Percentiles rank a stretch among this genome's conserved stretches.
phyloP scores from a whole-genome alignment of 805 yeast species.

The Kluyveromyces siamensis region DNA sequence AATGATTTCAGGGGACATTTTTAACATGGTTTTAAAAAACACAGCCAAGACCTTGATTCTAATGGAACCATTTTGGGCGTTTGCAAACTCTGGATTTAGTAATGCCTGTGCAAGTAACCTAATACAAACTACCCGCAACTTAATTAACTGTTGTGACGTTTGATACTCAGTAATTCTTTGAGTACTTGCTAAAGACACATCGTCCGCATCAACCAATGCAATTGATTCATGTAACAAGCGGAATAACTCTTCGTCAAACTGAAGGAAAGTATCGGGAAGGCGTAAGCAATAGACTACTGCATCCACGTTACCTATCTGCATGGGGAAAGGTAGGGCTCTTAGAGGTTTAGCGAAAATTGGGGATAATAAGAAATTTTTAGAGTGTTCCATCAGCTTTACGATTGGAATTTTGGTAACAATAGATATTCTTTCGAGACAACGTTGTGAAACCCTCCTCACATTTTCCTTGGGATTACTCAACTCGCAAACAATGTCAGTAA shows the following conservation, averaged over 20 bases:
- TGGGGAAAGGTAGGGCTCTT: slow-evolving; percentile 93
- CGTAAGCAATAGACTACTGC: slow-evolving; percentile 89
- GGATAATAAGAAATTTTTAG: slow-evolving; percentile 71
- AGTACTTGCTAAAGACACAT: slow-evolving; percentile 84
- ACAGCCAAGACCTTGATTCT: slow-evolving; percentile 84
- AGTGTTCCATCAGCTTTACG: slow-evolving; percentile 69
- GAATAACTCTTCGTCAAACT: slow-evolving; percentile 81
- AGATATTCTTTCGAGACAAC: slow-evolving; percentile 57
- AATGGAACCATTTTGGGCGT: slow-evolving; percentile 66
- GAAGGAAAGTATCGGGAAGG: slow-evolving; percentile 69
- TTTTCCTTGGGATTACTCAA: slow-evolving; percentile 78
- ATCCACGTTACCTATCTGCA: slow-evolving; percentile 97
- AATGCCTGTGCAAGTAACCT: slow-evolving; percentile 72
- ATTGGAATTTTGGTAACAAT: slow-evolving; percentile 62
- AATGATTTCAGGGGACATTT: slow-evolving; percentile 76
- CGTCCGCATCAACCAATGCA: slow-evolving; percentile 95
- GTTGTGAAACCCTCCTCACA: slow-evolving; percentile 76
- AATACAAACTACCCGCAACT: slow-evolving; percentile 84
- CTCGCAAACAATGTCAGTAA: slow-evolving; percentile 88
- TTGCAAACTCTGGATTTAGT: slow-evolving; percentile 73
- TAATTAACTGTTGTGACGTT: slow-evolving; percentile 81
- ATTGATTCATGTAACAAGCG: slow-evolving; percentile 82
- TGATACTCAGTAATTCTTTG: slow-evolving; percentile 79
- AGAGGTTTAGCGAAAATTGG: slow-evolving; percentile 97
- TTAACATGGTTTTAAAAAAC: slow-evolving; percentile 85